phyloP scores from a whole-genome alignment of 1,284 basidiomycete genomes.

The Naganishia liquefaciens region DNA sequence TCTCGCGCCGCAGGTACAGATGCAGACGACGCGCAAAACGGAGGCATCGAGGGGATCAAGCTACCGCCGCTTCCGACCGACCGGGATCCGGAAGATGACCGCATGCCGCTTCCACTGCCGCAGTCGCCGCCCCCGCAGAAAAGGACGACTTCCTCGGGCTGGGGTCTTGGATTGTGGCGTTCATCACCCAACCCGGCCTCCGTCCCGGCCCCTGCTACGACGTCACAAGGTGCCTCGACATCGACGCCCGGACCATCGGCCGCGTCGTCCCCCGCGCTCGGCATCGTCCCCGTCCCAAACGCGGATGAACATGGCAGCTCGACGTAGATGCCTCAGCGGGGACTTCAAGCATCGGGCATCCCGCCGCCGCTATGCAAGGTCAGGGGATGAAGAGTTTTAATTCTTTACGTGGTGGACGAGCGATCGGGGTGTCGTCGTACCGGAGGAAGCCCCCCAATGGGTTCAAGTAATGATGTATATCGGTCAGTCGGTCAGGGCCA shows the following conservation, averaged over 20 bases:
- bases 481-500: too few relatives aligned
- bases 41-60: constrained; percentile 48
- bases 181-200: neutral
- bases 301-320: constrained; percentile 35
- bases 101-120: neutral
- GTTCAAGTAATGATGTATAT: neutral
- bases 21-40: constrained; percentile 23
- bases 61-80: constrained; percentile 64
- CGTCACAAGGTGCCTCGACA: neutral
- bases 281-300: constrained; percentile 37
- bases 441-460: neutral
- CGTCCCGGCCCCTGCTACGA: neutral
- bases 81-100: constrained; percentile 55
- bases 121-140: constrained; percentile 6
- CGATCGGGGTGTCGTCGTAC: constrained; percentile 1
- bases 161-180: constrained; percentile 45
- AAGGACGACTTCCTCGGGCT: constrained; percentile 33
- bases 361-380: constrained; percentile 3
- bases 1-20: constrained; percentile 24
- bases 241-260: constrained; percentile 9
- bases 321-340: constrained; percentile 42
- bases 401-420: constrained; percentile 20
- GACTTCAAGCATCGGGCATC: constrained; percentile 7
- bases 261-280: constrained; percentile 1
- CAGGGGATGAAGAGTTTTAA: constrained; percentile 3